Evolutionary conservation across 306 rosid genomes (phyloP).

Genomic region (Clitoria ternatea): DNA sequence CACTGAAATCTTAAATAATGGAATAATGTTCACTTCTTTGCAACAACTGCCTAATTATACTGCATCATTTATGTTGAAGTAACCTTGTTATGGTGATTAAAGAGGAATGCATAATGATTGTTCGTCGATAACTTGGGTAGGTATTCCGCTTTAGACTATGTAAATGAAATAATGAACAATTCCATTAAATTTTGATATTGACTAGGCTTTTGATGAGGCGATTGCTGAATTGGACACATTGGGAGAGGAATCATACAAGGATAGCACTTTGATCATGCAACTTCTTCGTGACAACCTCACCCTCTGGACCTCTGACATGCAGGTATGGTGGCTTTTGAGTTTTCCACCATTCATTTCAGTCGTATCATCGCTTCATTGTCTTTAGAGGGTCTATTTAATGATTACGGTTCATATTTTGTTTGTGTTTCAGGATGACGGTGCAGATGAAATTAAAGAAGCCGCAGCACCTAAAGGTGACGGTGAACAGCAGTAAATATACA

Average conservation of each 20-base stretch:
- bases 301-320: conserved; percentile 99
- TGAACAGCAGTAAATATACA: conserved; percentile 49
- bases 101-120: background rate
- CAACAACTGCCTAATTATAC: background rate
- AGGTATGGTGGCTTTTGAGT: conserved; percentile 40
- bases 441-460: conserved; percentile 92
- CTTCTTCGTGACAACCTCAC: conserved; percentile 99
- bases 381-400: background rate
- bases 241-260: conserved; percentile 99
- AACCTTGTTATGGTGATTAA: background rate
- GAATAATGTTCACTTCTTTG: background rate
- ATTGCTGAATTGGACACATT: conserved; percentile 97
- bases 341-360: background rate
- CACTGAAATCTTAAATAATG: background rate
- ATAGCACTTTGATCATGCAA: conserved; percentile 99
- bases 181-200: background rate
- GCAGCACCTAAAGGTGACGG: conserved; percentile 62
- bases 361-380: background rate
- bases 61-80: background rate
- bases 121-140: background rate
- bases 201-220: conserved; percentile 95
- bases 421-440: conserved; percentile 78
- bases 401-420: background rate
- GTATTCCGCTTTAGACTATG: background rate
- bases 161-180: background rate